Conservation (phyloP, 2,329 filamentous ascomycete genomes). For the Phyllosticta paracitricarpa region DNA sequence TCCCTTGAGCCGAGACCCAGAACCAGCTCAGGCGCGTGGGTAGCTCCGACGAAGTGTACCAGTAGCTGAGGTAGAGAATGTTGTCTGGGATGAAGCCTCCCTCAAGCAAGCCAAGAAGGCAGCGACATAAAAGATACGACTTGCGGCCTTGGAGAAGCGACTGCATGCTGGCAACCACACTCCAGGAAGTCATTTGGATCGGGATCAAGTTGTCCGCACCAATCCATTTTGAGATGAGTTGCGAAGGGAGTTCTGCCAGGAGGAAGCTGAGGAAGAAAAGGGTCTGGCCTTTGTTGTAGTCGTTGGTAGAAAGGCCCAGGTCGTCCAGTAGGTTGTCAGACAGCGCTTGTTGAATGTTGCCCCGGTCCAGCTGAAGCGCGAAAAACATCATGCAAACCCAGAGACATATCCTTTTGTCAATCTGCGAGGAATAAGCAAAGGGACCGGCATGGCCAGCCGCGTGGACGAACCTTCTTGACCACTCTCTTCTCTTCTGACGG, state of each 20-base stretch:
- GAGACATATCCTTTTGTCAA: slow-evolving; percentile 41
- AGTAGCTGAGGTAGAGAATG: slow-evolving; percentile 62
- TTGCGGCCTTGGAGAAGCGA: slow-evolving; percentile 50
- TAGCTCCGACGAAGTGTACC: slow-evolving; percentile 62
- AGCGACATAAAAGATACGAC: slow-evolving; percentile 35
- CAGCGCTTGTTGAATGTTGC: slow-evolving; percentile 33
- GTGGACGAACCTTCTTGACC: slow-evolving; percentile 39
- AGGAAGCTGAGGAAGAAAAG: slow-evolving; percentile 80
- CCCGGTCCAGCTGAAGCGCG: slow-evolving; percentile 41
- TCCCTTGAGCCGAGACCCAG: slow-evolving; percentile 56
- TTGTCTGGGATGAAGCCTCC: slow-evolving; percentile 52
- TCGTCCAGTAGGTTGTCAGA: slow-evolving; percentile 26
- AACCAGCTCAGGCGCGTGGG: slow-evolving; percentile 58
- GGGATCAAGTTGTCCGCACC: slow-evolving; percentile 38
- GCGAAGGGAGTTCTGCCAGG: slow-evolving; percentile 35
- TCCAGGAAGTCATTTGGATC: slow-evolving; percentile 37
- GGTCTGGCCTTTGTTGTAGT: slow-evolving; percentile 31
- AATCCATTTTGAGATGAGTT: slow-evolving; percentile 37
- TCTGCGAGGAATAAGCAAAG: slow-evolving; percentile 20
- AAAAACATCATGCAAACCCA: slow-evolving; percentile 48
- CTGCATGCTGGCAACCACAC: slow-evolving; percentile 51
- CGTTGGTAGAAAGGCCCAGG: slow-evolving; percentile 25
- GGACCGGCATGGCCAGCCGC: background rate
- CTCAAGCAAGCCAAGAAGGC: slow-evolving; percentile 35
- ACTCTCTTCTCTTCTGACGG: slow-evolving; percentile 46